Evolutionary conservation across 768 basidiomycete species (phyloP).

Genomic region (Lentinula boryana): DNA sequence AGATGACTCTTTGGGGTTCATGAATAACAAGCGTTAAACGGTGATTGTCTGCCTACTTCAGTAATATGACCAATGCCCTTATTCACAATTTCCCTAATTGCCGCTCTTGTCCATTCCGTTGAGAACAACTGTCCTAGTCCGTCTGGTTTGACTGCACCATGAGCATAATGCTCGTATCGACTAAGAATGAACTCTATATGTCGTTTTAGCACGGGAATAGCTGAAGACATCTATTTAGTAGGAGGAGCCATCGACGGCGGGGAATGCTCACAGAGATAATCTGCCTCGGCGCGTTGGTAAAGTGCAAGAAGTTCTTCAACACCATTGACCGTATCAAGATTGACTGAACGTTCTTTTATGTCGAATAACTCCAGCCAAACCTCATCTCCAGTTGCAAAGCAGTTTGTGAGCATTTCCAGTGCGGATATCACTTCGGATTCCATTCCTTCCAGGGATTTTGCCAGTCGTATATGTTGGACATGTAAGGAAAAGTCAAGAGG

Average conservation of each 20-base stretch:
- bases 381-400: slow-evolving; percentile 59
- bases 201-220: slow-evolving; percentile 65
- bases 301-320: slow-evolving; percentile 51
- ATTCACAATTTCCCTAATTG: slow-evolving; percentile 46
- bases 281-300: slow-evolving; percentile 62
- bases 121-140: slow-evolving; percentile 57
- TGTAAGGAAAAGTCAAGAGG: slow-evolving; percentile 63
- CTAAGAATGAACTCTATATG: slow-evolving; percentile 60
- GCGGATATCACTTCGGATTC: slow-evolving; percentile 56
- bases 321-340: slow-evolving; percentile 47
- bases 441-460: slow-evolving; percentile 48
- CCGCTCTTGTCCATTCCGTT: slow-evolving; percentile 51
- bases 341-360: slow-evolving; percentile 40
- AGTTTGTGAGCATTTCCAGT: slow-evolving; percentile 58
- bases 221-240: slow-evolving; percentile 31
- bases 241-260: slow-evolving; percentile 2
- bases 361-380: slow-evolving; percentile 71
- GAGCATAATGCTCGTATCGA: slow-evolving; percentile 31
- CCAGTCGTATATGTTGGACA: slow-evolving; percentile 59
- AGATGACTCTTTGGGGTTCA: slow-evolving; percentile 47
- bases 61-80: slow-evolving; percentile 59
- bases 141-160: slow-evolving; percentile 36
- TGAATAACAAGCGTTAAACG: not conserved
- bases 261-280: slow-evolving; percentile 69
- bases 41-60: slow-evolving; percentile 34